Base-by-base conservation (phyloP, 495 filamentous ascomycete species). In the Amniculicola lignicola region DNA sequence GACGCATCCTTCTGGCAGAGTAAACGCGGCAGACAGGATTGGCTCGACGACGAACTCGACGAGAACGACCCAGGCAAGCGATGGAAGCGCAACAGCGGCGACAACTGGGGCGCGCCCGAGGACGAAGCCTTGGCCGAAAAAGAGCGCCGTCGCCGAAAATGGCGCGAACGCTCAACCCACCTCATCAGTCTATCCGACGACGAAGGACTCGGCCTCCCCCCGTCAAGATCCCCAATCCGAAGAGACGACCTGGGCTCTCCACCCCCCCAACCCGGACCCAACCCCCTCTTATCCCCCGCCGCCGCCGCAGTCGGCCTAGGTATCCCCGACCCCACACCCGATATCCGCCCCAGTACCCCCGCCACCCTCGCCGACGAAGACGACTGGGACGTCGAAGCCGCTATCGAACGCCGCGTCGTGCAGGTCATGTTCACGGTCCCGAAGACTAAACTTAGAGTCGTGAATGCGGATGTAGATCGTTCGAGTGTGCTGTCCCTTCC, bases 351-450 rank as follows among this genome's bases (percentile, higher is more conserved):
- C n/a, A n/a, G n/a, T n/a, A 28, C 22, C 36, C 24, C 18, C 31
- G 31, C n/a, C 49, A 39, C 22, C 36, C 45, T 43, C 10, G 43
- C 43, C 6, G 76, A 75, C 1, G 84, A 87, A 12, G 85, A 83
- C 3, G 90, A 95, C 43, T 95, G 91, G 90, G 91, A 96, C 65
- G 79, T 96, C 28, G 92, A 96, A 68, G 79, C 79, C 38, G 89
- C 88, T 4, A 86, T 87, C 1, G 84, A 91, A 70, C 81, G 79
- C 44, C 70, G 90, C 37, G 78, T 88, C 14, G 91, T 97, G 54
- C 92, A 97, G 72, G 81, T 94, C 57, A 94, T 94, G 75, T 97
- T 94, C 69, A 95, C 90, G 0, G 88, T 95, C 51, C 92, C 92
- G 41, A 86, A 82, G 68, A 85, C 90, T 72, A 81, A 78, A 67